Percentiles rank a stretch among this genome's conserved stretches.
phyloP scores from a whole-genome alignment of 306 rosid genomes.

The Vicia villosa region DNA sequence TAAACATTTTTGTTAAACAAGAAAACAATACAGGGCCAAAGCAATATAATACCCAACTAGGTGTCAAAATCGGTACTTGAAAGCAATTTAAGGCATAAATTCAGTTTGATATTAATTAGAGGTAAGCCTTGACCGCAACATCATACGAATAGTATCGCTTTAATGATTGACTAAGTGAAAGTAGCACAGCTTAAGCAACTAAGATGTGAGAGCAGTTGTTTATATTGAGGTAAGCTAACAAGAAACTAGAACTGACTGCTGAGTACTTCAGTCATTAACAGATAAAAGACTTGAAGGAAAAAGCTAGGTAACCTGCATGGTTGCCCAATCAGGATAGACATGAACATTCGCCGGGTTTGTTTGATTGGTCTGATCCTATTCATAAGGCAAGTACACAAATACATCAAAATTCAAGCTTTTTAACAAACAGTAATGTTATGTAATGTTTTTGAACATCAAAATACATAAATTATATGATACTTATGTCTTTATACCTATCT shows the following conservation, averaged over 20 bases:
- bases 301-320: conserved; percentile 74
- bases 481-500: too few species aligned
- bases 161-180: background rate
- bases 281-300: conserved; percentile 13
- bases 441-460: too few species aligned
- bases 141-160: background rate
- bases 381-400: conserved; percentile 17
- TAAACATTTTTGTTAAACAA: background rate
- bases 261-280: conserved; percentile 19
- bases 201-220: too few species aligned
- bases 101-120: background rate
- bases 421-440: background rate
- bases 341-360: conserved; percentile 59
- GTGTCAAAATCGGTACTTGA: background rate
- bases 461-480: too few species aligned
- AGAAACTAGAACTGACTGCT: conserved; percentile 11
- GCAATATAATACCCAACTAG: background rate
- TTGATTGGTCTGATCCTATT: conserved; percentile 71
- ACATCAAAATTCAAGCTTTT: background rate
- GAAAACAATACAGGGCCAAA: background rate
- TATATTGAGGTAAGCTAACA: too few species aligned
- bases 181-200: background rate
- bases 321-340: conserved; percentile 91
- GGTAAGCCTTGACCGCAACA: background rate
- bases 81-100: conserved; percentile 6